phyloP scores from a whole-genome alignment of 805 yeast genomes.

The Wickerhamomyces pijperi region DNA sequence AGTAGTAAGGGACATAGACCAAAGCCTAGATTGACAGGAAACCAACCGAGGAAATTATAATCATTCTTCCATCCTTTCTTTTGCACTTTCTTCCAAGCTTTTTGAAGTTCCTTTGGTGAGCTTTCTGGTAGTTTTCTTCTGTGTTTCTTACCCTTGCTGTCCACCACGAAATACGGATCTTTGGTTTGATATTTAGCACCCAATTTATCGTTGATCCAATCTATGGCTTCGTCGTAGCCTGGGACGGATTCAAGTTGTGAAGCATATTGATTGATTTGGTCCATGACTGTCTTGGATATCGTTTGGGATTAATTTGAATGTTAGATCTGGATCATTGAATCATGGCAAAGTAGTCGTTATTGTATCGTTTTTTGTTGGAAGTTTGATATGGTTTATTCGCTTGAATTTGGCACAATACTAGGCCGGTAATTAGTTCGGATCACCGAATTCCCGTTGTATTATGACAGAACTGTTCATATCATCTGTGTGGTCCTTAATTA shows the following conservation, averaged over 20 bases:
- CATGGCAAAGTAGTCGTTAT: no score
- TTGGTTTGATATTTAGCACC: conserved; percentile 52
- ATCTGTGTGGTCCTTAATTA: no score
- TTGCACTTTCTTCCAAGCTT: conserved; percentile 65
- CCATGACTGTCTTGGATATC: no score
- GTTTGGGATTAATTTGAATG: no score
- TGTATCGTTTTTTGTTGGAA: no score
- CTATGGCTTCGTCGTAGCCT: conserved; percentile 45
- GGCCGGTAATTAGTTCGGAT: no score
- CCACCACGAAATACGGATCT: conserved; percentile 52
- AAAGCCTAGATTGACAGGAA: conserved; percentile 60
- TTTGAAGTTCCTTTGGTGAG: conserved; percentile 46
- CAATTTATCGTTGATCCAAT: conserved; percentile 53
- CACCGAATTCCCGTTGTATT: no score
- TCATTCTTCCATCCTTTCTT: conserved; percentile 82
- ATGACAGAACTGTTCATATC: no score
- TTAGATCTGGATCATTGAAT: no score
- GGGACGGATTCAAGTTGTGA: conserved; percentile 38
- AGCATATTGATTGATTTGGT: conserved; percentile 11
- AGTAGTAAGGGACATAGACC: conserved; percentile 71
- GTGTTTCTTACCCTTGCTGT: conserved; percentile 38
- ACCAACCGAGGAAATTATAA: conserved; percentile 70
- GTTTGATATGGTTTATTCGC: no score
- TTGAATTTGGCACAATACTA: no score
- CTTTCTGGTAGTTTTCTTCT: conserved; percentile 51